phyloP scores from a whole-genome alignment of 129 eudicot genomes.

The Lactuca saligna region DNA sequence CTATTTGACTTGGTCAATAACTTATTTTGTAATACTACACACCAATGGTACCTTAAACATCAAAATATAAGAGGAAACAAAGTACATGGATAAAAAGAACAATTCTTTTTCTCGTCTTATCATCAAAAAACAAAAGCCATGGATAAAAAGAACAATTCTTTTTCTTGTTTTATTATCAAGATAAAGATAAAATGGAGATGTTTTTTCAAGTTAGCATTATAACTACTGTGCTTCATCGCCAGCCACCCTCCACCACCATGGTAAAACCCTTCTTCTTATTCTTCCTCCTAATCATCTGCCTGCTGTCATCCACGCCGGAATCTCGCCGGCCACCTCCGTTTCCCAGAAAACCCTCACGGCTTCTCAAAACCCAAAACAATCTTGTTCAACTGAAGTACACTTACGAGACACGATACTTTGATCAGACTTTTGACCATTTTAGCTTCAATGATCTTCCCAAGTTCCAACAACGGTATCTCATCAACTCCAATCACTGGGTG shows the following conservation, averaged over 20 bases:
- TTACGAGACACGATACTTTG: slow-evolving; percentile 61
- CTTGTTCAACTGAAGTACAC: slow-evolving; percentile 28
- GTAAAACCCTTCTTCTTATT: slow-evolving; percentile 14
- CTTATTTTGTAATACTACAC: no score
- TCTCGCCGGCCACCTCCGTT: slow-evolving; percentile 43
- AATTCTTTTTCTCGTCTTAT: no score
- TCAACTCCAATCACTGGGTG: slow-evolving; percentile 66
- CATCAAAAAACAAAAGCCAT: no score
- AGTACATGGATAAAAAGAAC: no score
- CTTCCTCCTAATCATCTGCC: slow-evolving; percentile 14
- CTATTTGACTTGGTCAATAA: no score
- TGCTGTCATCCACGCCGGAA: slow-evolving; percentile 17
- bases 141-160: no score
- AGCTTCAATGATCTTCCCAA: slow-evolving; percentile 59
- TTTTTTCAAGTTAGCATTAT: no score
- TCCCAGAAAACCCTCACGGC: slow-evolving; percentile 37
- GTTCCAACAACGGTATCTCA: slow-evolving; percentile 75
- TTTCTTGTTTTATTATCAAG: no score
- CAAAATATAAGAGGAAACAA: no score
- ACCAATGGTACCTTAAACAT: no score
- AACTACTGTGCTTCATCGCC: not conserved
- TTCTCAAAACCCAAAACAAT: slow-evolving; percentile 19
- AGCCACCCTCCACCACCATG: slow-evolving; percentile 20
- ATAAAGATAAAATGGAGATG: no score
- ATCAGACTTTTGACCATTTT: slow-evolving; percentile 74